phyloP scores from a whole-genome alignment of 805 yeast genomes.

The Suhomyces kilbournensis region DNA sequence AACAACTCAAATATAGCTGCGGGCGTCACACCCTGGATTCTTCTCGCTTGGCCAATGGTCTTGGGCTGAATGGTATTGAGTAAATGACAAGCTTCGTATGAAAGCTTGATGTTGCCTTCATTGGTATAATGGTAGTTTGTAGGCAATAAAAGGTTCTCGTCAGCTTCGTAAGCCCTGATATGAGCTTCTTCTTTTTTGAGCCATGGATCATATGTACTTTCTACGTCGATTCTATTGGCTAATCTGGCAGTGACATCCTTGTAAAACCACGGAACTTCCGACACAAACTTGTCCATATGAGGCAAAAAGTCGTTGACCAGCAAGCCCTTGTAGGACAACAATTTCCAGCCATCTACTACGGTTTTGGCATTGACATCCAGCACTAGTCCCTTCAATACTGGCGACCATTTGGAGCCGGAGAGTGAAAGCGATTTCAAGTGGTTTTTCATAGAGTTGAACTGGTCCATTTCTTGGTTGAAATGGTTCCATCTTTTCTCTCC shows the following conservation, averaged over 20 bases:
- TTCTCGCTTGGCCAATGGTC: slow-evolving; percentile 91
- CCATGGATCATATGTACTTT: slow-evolving; percentile 81
- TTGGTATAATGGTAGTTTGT: slow-evolving; percentile 56
- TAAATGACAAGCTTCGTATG: slow-evolving; percentile 68
- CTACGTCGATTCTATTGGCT: slow-evolving; percentile 62
- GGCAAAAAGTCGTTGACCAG: slow-evolving; percentile 28
- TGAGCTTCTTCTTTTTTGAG: slow-evolving; percentile 68
- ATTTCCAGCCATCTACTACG: slow-evolving; percentile 60
- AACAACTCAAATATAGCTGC: slow-evolving; percentile 84
- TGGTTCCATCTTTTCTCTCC: slow-evolving; percentile 52
- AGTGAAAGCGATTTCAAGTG: slow-evolving; percentile 44
- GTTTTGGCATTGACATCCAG: slow-evolving; percentile 46
- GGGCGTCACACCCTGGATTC: slow-evolving; percentile 94
- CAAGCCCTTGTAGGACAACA: slow-evolving; percentile 55
- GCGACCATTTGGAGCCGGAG: slow-evolving; percentile 65
- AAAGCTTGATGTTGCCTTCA: slow-evolving; percentile 51
- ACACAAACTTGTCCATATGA: slow-evolving; percentile 18
- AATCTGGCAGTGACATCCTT: slow-evolving; percentile 37
- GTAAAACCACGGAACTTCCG: slow-evolving; percentile 22
- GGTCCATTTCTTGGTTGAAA: slow-evolving; percentile 42
- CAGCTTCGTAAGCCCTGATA: slow-evolving; percentile 76
- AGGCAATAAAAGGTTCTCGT: slow-evolving; percentile 77
- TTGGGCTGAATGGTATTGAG: slow-evolving; percentile 77
- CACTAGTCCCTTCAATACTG: slow-evolving; percentile 40
- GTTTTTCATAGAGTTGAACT: slow-evolving; percentile 43